Evolutionary conservation across 192 early-diverging fungal species (phyloP).

Genomic region (Polychytrium aggregatum): DNA sequence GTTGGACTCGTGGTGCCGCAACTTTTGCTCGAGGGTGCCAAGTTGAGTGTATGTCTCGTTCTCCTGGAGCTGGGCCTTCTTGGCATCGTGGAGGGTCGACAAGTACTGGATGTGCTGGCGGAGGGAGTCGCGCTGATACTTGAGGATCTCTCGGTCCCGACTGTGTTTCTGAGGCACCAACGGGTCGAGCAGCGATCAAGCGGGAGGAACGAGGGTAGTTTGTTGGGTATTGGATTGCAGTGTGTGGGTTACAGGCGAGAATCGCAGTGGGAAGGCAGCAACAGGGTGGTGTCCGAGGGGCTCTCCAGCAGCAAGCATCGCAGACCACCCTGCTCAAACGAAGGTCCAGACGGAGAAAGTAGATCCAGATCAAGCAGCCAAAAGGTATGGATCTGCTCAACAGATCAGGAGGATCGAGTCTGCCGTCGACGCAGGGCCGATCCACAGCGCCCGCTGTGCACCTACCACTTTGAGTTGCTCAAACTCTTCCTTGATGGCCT

Average conservation of each 20-base stretch:
- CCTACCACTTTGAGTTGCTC: constrained; percentile 24
- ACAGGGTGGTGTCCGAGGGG: no score
- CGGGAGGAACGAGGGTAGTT: no score
- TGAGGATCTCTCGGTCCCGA: constrained; percentile 20
- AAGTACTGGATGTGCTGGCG: constrained; percentile 20
- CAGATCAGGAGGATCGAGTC: no score
- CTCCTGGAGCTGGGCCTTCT: constrained; percentile 33
- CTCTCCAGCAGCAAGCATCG: no score
- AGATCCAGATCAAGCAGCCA: no score
- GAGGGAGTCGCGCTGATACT: constrained; percentile 19
- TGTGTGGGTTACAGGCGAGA: no score
- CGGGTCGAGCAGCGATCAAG: neutral
- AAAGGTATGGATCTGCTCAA: no score
- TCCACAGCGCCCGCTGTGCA: neutral
- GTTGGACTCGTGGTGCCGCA: constrained; percentile 34
- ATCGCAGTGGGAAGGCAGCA: no score
- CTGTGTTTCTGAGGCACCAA: constrained; percentile 23
- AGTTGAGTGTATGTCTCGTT: constrained; percentile 46
- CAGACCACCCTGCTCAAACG: no score
- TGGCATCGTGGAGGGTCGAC: constrained; percentile 29
- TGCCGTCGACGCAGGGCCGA: neutral
- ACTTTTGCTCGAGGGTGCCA: constrained; percentile 34
- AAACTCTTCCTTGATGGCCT: constrained; percentile 24
- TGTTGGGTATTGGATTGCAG: no score
- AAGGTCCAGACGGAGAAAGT: no score